Conservation (phyloP, 2,329 filamentous ascomycete genomes). For the Paraphaeosphaeria minitans region DNA sequence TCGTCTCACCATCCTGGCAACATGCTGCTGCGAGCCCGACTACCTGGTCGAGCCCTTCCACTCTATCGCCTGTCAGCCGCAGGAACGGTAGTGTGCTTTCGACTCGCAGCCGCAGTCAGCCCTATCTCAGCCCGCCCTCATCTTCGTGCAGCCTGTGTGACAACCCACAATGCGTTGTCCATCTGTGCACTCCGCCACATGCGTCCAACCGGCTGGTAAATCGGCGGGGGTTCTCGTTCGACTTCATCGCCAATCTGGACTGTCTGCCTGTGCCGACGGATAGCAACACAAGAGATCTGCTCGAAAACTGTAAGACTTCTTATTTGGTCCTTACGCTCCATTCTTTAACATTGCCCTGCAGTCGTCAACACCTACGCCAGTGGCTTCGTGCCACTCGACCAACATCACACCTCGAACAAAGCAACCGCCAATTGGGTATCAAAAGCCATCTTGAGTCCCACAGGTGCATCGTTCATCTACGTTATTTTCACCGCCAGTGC, state of each 20-base stretch:
- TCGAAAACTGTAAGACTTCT: constrained; percentile 36
- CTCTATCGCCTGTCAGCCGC: constrained; percentile 24
- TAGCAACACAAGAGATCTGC: constrained; percentile 22
- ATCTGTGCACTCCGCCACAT: constrained; percentile 18
- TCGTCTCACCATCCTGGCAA: constrained; percentile 6
- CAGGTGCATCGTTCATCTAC: constrained; percentile 38
- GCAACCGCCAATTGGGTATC: constrained; percentile 35
- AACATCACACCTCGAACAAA: constrained; percentile 23
- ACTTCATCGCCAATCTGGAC: constrained; percentile 27
- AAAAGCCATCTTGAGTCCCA: constrained; percentile 26
- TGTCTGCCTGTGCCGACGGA: constrained; percentile 33
- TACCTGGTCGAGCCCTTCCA: constrained; percentile 16
- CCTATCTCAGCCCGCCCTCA: constrained; percentile 22
- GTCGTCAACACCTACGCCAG: constrained; percentile 28
- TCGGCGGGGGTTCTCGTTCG: constrained; percentile 19
- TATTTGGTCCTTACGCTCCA: background rate
- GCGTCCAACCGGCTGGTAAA: constrained; percentile 10
- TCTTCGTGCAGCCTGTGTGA: constrained; percentile 22
- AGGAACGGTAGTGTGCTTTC: constrained; percentile 22
- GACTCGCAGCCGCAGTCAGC: constrained; percentile 16
- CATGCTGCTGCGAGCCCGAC: constrained; percentile 11
- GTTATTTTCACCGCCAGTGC: constrained; percentile 34
- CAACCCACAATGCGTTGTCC: constrained; percentile 18
- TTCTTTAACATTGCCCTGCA: constrained; percentile 19
- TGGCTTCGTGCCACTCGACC: constrained; percentile 36